phyloP scores from a whole-genome alignment of 257 asterid genomes.

The Petunia secreta region DNA sequence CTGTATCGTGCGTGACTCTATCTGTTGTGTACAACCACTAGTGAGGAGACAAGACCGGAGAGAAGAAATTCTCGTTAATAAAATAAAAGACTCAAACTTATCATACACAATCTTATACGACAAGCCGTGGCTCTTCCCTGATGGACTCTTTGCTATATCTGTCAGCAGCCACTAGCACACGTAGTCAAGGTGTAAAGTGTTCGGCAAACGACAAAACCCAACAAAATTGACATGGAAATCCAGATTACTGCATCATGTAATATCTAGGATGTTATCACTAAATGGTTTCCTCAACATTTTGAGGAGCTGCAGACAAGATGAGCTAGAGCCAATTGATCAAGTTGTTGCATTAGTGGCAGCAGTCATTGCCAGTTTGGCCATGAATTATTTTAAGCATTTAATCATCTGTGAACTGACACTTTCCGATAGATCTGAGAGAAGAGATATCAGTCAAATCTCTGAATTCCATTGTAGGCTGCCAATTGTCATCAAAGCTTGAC shows the following conservation, averaged over 20 bases:
- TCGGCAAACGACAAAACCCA: neutral
- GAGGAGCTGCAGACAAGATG: neutral
- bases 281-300: neutral
- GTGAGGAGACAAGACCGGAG: no score
- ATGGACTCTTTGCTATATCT: no score
- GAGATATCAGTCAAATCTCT: no score
- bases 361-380: neutral
- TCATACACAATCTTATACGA: no score
- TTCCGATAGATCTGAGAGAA: no score
- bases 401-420: neutral
- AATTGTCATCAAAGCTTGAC: no score
- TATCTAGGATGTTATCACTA: neutral
- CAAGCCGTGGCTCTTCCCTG: no score
- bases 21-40: no score
- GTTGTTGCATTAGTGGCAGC: neutral
- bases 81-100: no score
- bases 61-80: no score
- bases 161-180: neutral
- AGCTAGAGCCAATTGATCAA: neutral
- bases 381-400: neutral
- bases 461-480: no score
- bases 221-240: neutral
- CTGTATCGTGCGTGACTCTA: no score
- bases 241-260: neutral
- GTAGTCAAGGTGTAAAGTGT: neutral